Evolutionary conservation across 2,329 filamentous ascomycete species (phyloP), one percentile per base, ranked within the genome.

Genomic region (Penicillium frequentans): DNA sequence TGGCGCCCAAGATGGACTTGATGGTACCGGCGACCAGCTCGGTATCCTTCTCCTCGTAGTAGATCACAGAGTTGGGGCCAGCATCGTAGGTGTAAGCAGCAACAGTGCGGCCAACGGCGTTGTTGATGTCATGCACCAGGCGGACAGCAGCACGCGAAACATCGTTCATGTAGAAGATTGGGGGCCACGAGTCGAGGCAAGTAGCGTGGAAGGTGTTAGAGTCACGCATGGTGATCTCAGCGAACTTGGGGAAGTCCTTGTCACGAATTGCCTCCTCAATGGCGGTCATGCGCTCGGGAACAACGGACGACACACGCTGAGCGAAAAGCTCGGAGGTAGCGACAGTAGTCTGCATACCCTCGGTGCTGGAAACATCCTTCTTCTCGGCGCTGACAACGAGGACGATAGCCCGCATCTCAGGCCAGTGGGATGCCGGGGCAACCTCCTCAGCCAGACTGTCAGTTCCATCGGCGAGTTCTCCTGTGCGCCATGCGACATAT

Each of bases 91-190:
- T 99, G 76, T 99, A 99, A 3, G 95, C 95, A 3, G 91, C 92
- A 19, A 98, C 84, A 0, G 85, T 87, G 77, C 86, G 88, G 53
- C 91, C 92, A 5, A 90, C 91, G 24, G 84, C 83, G 53, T 82
- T 82, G 72, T 99, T 99, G 78, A 98, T 90, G 65, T 87, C 84
- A 79, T 99, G 92, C 29, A 97, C 93, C 16, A 91, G 87, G 52
- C 91, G 84, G 58, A 99, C 91, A 6, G 93, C 92, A 1, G 93
- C 91, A 37, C 90, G 83, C 21, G 89, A 93, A 16, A 93, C 88
- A 73, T 99, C 95, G 77, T 97, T 99, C 83, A 99, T 88, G 82
- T 99, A 99, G 78, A 96, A 97, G 72, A 99, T 99, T 19, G 96
- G 95, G 45, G 96, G 95, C 78, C 91, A 92, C 1, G 95, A 98